Evolutionary conservation across 768 basidiomycete genomes (phyloP).

Genomic region (Suillus occidentalis): DNA sequence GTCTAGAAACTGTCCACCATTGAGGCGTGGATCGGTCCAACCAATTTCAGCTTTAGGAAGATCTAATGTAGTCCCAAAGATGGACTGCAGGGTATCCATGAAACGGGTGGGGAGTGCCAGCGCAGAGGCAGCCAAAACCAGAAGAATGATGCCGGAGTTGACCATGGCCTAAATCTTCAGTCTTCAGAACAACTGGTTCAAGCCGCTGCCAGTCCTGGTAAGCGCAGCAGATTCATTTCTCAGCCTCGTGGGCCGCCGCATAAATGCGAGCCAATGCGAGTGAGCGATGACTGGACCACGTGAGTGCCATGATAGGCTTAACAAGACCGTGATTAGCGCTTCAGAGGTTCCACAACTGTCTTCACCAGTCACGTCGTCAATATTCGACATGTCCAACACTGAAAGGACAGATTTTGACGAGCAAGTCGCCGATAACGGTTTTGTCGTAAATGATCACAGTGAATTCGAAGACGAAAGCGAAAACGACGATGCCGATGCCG

Average conservation of each 20-base stretch:
- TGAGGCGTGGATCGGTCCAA: conserved; percentile 67
- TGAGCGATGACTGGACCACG: background rate
- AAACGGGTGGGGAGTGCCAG: conserved; percentile 1
- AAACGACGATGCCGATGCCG: conserved; percentile 54
- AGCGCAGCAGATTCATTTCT: background rate
- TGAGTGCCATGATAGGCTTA: background rate
- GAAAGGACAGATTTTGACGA: background rate
- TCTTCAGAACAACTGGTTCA: background rate
- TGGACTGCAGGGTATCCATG: background rate
- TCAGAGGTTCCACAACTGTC: background rate
- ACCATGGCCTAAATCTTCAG: background rate
- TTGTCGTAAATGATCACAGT: conserved; percentile 5
- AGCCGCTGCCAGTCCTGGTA: background rate
- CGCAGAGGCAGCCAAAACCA: background rate
- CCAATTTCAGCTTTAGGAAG: conserved; percentile 33
- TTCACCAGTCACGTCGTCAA: background rate
- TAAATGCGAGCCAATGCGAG: background rate
- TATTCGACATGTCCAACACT: conserved; percentile 2
- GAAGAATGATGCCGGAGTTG: background rate
- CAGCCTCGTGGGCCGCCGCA: background rate
- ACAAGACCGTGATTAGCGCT: background rate
- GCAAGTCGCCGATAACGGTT: conserved; percentile 6
- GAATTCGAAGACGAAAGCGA: conserved; percentile 11
- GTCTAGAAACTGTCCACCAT: conserved; percentile 76
- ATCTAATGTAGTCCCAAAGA: background rate